A percentile compares a stretch with the other conserved stretches of the same genome.
phyloP scores from a whole-genome alignment of 1,284 basidiomycete species.

The Malassezia dermatis region DNA sequence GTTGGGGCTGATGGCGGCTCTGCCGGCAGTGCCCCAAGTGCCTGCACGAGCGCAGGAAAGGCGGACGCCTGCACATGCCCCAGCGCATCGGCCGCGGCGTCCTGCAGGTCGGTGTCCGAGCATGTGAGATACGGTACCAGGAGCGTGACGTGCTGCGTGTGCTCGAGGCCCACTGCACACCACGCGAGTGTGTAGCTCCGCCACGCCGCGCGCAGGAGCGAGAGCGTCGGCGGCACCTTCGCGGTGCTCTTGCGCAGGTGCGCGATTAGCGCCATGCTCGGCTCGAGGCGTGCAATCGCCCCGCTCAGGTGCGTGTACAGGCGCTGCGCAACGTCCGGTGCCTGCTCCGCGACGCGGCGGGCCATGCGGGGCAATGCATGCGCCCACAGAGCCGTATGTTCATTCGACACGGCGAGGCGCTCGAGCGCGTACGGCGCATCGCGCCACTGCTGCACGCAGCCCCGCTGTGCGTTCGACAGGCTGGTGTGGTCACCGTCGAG shows the following conservation, averaged over 20 bases:
- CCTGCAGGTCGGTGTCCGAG: conserved; percentile 8
- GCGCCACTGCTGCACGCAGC: conserved; percentile 24
- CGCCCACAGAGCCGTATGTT: conserved; percentile 49
- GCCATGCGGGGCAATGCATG: conserved; percentile 48
- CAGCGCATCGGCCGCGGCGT: conserved; percentile 8
- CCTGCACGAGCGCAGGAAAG: neutral
- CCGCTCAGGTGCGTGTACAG: conserved; percentile 1
- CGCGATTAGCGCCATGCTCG: conserved; percentile 5
- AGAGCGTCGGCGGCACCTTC: neutral
- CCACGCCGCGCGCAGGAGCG: conserved; percentile 9
- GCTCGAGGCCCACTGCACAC: conserved; percentile 6
- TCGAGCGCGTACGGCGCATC: conserved; percentile 16
- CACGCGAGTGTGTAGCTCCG: conserved; percentile 4
- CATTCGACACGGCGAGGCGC: conserved; percentile 49
- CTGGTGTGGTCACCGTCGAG: conserved; percentile 24
- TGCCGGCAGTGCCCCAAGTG: neutral
- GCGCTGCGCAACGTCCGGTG: neutral
- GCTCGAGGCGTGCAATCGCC: neutral
- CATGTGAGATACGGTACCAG: conserved; percentile 9
- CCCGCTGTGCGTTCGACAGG: conserved; percentile 27
- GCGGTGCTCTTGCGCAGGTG: neutral
- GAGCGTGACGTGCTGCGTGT: neutral
- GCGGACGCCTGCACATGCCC: neutral
- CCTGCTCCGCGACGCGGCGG: neutral
- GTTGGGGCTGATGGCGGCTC: neutral